Conservation (phyloP, 106 monocot genomes). For the Phalaenopsis equestris region DNA sequence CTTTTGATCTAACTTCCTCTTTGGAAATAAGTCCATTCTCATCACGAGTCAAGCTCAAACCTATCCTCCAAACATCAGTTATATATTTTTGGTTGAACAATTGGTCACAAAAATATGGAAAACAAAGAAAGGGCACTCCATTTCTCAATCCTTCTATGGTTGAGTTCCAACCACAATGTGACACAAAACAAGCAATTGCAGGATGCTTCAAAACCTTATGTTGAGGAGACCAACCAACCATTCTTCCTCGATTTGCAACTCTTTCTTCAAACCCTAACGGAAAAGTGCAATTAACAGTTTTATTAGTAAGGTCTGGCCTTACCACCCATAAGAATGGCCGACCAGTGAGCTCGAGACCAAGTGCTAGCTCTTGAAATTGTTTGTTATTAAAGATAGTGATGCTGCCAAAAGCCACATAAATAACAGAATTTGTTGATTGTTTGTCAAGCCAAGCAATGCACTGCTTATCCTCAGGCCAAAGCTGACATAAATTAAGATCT, state of each 20-base stretch:
- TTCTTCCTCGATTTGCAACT: slow-evolving; percentile 9
- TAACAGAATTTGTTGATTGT: slow-evolving; percentile 11
- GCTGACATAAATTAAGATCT: slow-evolving; percentile 2
- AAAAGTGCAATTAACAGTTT: neutral
- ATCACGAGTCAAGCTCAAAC: slow-evolving; percentile 1
- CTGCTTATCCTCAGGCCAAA: slow-evolving; percentile 18
- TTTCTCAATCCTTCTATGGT: slow-evolving; percentile 25
- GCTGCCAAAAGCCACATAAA: slow-evolving; percentile 35
- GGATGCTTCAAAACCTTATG: slow-evolving; percentile 27
- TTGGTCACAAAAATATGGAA: slow-evolving; percentile 32
- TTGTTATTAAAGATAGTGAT: slow-evolving; percentile 10
- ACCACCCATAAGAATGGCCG: slow-evolving; percentile 35
- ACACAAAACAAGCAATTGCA: slow-evolving; percentile 19
- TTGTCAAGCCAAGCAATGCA: slow-evolving; percentile 24
- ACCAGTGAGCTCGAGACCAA: slow-evolving; percentile 25
- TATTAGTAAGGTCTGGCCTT: slow-evolving; percentile 10
- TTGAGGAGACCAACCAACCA: slow-evolving; percentile 31
- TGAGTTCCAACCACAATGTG: slow-evolving; percentile 34
- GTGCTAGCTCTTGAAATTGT: slow-evolving; percentile 23
- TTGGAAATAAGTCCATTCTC: neutral
- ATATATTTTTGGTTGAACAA: slow-evolving; percentile 29
- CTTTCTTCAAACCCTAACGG: slow-evolving; percentile 14
- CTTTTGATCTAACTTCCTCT: neutral
- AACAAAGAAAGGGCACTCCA: slow-evolving; percentile 31
- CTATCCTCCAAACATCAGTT: slow-evolving; percentile 26